A percentile compares a stretch with the other conserved stretches of the same genome.
These are phyloP conservation scores for Xanthoconium stramineum DNA, from an alignment of 768 basidiomycete species.

Conservation along the genomic window DNA sequence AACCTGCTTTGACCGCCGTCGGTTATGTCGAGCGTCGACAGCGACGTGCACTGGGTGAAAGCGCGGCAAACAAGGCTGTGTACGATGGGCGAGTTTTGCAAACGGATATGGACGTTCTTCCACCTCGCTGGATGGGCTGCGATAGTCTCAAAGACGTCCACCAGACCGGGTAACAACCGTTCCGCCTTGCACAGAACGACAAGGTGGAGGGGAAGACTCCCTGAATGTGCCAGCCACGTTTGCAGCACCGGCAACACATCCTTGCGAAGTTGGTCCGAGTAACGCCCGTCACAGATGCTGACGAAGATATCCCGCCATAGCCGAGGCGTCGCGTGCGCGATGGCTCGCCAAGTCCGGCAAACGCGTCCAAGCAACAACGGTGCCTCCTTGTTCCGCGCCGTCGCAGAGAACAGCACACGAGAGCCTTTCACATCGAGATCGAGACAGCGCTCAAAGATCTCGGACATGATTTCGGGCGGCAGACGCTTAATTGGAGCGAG, in stretches of 20 bases:
- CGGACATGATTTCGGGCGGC: conserved; percentile 25
- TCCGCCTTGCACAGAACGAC: conserved; percentile 19
- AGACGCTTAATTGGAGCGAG: conserved; percentile 24
- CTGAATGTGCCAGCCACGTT: conserved; percentile 23
- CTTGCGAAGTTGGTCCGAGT: conserved; percentile 14
- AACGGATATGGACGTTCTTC: conserved; percentile 20
- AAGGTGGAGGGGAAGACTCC: conserved; percentile 19
- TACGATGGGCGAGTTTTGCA: conserved; percentile 20
- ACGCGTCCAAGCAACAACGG: conserved; percentile 31
- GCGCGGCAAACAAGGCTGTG: conserved; percentile 5
- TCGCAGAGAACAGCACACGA: neutral
- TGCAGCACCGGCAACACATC: conserved; percentile 19
- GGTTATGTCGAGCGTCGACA: conserved; percentile 19
- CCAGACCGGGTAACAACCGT: conserved; percentile 20
- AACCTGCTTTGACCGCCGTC: conserved; percentile 16
- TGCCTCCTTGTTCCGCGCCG: conserved; percentile 6
- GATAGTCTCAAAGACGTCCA: conserved; percentile 17
- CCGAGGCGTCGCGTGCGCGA: conserved; percentile 24
- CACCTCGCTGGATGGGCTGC: conserved; percentile 14
- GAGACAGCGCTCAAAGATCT: conserved; percentile 26
- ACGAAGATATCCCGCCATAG: conserved; percentile 25
- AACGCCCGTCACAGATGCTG: conserved; percentile 21
- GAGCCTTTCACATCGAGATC: conserved; percentile 1
- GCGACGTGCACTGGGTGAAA: conserved; percentile 12
- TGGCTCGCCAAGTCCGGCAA: conserved; percentile 27